phyloP scores from a whole-genome alignment of 2,329 filamentous ascomycete genomes.

The Penicillium sp. region DNA sequence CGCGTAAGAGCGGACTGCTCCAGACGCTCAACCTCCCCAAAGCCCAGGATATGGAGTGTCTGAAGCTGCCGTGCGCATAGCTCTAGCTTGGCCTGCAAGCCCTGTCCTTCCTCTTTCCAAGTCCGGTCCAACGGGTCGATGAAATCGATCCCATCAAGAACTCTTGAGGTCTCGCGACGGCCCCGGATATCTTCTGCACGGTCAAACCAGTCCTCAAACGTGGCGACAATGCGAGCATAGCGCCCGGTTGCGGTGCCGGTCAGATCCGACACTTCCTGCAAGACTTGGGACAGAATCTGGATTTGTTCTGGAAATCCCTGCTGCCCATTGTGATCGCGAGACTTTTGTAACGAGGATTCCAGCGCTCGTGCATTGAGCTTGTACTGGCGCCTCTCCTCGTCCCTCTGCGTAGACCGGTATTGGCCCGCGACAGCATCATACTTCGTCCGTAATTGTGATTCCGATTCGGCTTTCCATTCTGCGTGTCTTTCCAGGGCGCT shows the following conservation, averaged over 20 bases:
- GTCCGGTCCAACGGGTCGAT: conserved; percentile 34
- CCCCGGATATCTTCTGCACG: conserved; percentile 29
- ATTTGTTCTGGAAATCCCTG: conserved; percentile 38
- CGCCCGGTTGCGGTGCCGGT: conserved; percentile 20
- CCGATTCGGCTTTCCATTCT: conserved; percentile 33
- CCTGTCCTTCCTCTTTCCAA: conserved; percentile 37
- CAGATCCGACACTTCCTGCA: conserved; percentile 40
- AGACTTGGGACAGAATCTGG: conserved; percentile 39
- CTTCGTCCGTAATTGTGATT: conserved; percentile 32
- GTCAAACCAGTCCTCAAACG: conserved; percentile 40
- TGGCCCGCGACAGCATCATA: conserved; percentile 37
- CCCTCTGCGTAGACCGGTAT: conserved; percentile 31
- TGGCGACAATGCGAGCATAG: conserved; percentile 30
- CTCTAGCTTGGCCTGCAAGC: conserved; percentile 35
- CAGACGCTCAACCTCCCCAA: conserved; percentile 26
- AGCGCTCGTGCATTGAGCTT: conserved; percentile 38
- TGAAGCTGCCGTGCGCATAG: conserved; percentile 36
- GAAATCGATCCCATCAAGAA: conserved; percentile 25
- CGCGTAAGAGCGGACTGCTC: conserved; percentile 34
- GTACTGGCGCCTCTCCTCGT: conserved; percentile 36
- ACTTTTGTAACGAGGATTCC: conserved; percentile 34
- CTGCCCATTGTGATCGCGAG: conserved; percentile 25
- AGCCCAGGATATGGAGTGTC: conserved; percentile 36
- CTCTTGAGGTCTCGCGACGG: conserved; percentile 6
- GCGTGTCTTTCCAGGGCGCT: conserved; percentile 28